Evolutionary conservation across 2,329 filamentous ascomycete species (phyloP), one percentile per base, ranked within the genome.

Genomic region (Chaetomiaceae sp.): DNA sequence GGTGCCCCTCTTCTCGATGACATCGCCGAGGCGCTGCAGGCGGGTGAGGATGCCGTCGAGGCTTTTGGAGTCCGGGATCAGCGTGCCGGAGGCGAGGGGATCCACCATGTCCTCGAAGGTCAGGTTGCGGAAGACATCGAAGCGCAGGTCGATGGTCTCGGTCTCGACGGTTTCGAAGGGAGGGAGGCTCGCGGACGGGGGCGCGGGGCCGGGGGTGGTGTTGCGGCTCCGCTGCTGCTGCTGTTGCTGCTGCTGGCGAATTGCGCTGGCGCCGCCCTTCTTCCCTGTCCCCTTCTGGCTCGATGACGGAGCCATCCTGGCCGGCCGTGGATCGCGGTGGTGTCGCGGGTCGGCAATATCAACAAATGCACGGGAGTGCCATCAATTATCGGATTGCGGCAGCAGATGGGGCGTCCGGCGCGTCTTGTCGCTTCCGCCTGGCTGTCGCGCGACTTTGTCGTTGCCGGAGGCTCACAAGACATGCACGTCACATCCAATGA

Each of bases 191-290:
- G 73, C 78, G 66, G 68, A 77, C 62, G 69, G 72, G 64, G 69
- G 70, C 59, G 67, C 71, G 31, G 81, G 78, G 64, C 81, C 80
- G 33, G 88, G 89, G 15, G 88, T 92, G 33, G 87, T 89, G 69
- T 91, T 91, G 65, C 88, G 85, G 67, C 87, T 91, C 57, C 82
- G 78, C 62, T 85, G 87, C 61, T 84, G 83, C 61, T 85, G 87
- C 61, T 84, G 82, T 29, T 57, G 50, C 61, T 84, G 83, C 61
- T 85, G 87, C 61, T 84, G 83, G 47, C 75, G 71, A 57, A 83
- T 79, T 62, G 79, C 79, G 61, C 77, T 77, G 56, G 76, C 73
- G 45, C 76, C 76, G 54, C 75, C 76, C 72, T 89, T 89, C 73
- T 85, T 86, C 66, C 82, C 77, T 23, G 81, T 82, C 54, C 82